Conservation (phyloP, 2,329 filamentous ascomycete genomes). For the Curvularia hawaiiensis region DNA sequence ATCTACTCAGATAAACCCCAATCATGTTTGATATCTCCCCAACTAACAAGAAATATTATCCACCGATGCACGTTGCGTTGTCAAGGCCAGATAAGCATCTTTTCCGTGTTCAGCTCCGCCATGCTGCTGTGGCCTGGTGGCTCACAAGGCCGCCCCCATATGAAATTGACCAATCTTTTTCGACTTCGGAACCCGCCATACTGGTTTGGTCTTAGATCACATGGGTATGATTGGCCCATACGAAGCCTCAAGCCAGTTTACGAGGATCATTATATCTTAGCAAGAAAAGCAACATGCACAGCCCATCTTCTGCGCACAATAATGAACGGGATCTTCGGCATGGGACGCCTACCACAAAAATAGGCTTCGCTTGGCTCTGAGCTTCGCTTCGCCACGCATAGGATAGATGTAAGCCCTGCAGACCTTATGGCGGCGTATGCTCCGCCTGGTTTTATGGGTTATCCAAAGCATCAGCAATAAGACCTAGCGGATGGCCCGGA, state of each 20-base stretch:
- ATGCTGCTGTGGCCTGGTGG: background rate
- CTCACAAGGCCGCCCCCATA: background rate
- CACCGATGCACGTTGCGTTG: background rate
- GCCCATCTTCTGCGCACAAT: background rate
- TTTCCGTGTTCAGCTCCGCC: background rate
- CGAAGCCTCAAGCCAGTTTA: background rate
- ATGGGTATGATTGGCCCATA: conserved; percentile 2
- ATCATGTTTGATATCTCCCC: background rate
- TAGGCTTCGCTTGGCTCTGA: background rate
- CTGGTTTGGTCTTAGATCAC: conserved; percentile 5
- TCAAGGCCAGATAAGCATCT: background rate
- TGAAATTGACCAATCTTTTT: conserved; percentile 1
- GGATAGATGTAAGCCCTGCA: background rate
- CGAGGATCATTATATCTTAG: conserved; percentile 2
- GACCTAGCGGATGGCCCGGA: conserved; percentile 5
- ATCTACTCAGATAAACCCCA: background rate
- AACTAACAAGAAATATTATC: background rate
- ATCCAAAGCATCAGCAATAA: conserved; percentile 5
- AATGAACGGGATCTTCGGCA: background rate
- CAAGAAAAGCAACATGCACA: background rate
- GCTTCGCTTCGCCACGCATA: background rate
- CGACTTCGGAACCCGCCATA: background rate
- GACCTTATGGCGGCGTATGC: background rate
- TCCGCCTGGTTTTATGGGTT: conserved; percentile 1
- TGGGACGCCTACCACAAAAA: background rate